Percentiles rank a stretch among this genome's conserved stretches.
These are phyloP conservation scores for Aplosporella prunicola DNA, from an alignment of 2,329 filamentous ascomycete species.

Conservation along the genomic window DNA sequence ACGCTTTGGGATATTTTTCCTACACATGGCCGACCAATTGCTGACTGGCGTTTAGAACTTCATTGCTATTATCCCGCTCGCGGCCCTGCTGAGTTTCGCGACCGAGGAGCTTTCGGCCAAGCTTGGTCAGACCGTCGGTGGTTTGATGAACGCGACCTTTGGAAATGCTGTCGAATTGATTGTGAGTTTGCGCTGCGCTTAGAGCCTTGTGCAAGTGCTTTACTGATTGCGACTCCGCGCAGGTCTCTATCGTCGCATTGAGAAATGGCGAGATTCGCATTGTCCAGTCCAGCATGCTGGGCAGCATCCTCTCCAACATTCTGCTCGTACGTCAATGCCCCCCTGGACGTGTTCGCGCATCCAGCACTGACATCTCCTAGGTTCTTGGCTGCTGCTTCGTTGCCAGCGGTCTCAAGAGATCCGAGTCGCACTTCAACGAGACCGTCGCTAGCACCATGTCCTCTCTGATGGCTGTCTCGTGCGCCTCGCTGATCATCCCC, in stretches of 20 bases:
- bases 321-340: slow-evolving; percentile 49
- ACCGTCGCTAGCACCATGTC: slow-evolving; percentile 72
- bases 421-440: slow-evolving; percentile 52
- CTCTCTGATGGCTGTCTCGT: slow-evolving; percentile 48
- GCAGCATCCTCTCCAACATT: slow-evolving; percentile 89
- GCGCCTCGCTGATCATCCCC: slow-evolving; percentile 45
- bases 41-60: slow-evolving; percentile 46
- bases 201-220: slow-evolving; percentile 10
- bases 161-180: slow-evolving; percentile 74
- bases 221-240: too few species aligned
- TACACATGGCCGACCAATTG: background rate
- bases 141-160: slow-evolving; percentile 66
- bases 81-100: slow-evolving; percentile 64
- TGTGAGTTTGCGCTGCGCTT: slow-evolving; percentile 36
- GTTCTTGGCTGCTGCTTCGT: slow-evolving; percentile 46
- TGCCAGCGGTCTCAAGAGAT: slow-evolving; percentile 36
- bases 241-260: slow-evolving; percentile 90
- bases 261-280: slow-evolving; percentile 80
- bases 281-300: slow-evolving; percentile 96
- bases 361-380: slow-evolving; percentile 40
- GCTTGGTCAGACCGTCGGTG: slow-evolving; percentile 64
- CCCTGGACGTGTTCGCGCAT: slow-evolving; percentile 67
- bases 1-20: background rate
- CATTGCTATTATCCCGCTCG: slow-evolving; percentile 68
- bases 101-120: slow-evolving; percentile 67